A percentile compares a stretch with the other conserved stretches of the same genome.
phyloP scores from a whole-genome alignment of 129 eudicot species.

The Gnaphalium uliginosum region DNA sequence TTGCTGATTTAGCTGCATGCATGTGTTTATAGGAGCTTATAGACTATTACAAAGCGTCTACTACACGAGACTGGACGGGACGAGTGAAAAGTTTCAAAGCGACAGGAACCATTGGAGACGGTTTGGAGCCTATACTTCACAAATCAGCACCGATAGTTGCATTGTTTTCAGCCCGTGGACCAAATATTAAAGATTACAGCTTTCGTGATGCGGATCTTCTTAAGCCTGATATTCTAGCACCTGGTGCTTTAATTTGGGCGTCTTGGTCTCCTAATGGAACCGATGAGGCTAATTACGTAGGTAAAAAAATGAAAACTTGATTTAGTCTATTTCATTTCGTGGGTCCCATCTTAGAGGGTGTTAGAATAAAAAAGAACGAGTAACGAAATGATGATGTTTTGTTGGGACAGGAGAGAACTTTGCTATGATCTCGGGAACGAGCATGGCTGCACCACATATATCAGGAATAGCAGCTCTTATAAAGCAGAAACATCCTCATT shows the following conservation, averaged over 20 bases:
- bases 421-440: constrained; percentile 96
- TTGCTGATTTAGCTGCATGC: neutral
- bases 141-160: constrained; percentile 98
- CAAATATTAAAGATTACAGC: constrained; percentile 86
- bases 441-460: constrained; percentile 99
- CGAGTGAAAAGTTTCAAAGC: constrained; percentile 84
- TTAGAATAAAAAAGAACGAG: too few relatives aligned
- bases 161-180: constrained; percentile 89
- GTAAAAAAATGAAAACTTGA: constrained; percentile 33
- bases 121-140: constrained; percentile 78
- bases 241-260: constrained; percentile 97
- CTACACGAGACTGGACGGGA: constrained; percentile 93
- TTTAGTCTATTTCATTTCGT: constrained; percentile 19
- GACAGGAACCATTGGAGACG: constrained; percentile 76
- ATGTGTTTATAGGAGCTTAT: constrained; percentile 62
- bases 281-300: constrained; percentile 80
- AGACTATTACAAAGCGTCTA: constrained; percentile 78
- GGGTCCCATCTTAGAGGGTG: neutral
- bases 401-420: constrained; percentile 82
- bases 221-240: constrained; percentile 95
- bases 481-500: constrained; percentile 93
- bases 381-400: neutral
- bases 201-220: constrained; percentile 93
- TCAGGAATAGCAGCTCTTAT: constrained; percentile 95
- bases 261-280: constrained; percentile 99